A percentile compares a stretch with the other conserved stretches of the same genome.
Evolutionary conservation across 768 basidiomycete species (phyloP).

Genomic region (Tricholomella constricta): DNA sequence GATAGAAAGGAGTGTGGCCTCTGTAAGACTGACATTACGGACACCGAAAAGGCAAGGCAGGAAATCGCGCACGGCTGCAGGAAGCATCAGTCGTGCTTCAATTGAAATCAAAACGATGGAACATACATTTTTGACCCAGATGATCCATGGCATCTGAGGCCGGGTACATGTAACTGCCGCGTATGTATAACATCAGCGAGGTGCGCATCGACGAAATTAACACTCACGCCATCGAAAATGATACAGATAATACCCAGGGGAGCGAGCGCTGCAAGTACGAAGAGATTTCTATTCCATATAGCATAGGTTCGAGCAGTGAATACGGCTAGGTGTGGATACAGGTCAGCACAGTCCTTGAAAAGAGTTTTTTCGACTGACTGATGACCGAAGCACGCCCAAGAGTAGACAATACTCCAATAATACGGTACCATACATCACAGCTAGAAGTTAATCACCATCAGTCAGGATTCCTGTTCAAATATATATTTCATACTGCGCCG

Average conservation of each 20-base stretch:
- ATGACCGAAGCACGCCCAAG: conserved; percentile 20
- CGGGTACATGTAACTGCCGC: conserved; percentile 15
- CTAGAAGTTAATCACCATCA: background rate
- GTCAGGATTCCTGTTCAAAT: background rate
- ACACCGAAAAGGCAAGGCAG: background rate
- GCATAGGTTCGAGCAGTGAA: conserved; percentile 21
- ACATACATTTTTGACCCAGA: conserved; percentile 13
- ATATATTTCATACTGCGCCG: background rate
- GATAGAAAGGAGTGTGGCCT: conserved; percentile 15
- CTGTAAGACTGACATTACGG: background rate
- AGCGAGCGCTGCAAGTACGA: conserved; percentile 15
- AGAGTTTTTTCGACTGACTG: conserved; percentile 6
- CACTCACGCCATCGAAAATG: conserved; percentile 13
- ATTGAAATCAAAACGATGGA: background rate
- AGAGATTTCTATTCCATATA: conserved; percentile 14
- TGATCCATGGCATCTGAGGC: conserved; percentile 14
- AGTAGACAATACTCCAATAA: conserved; percentile 9
- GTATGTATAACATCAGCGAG: background rate
- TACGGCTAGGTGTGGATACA: conserved; percentile 10
- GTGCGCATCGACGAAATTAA: background rate
- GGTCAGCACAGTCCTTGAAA: background rate
- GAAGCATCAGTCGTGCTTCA: background rate
- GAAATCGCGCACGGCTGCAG: conserved; percentile 7
- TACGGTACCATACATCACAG: conserved; percentile 17
- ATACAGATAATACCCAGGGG: conserved; percentile 13